Base-by-base conservation (phyloP, 2,329 filamentous ascomycete species). In the Trichophyton equinum region DNA sequence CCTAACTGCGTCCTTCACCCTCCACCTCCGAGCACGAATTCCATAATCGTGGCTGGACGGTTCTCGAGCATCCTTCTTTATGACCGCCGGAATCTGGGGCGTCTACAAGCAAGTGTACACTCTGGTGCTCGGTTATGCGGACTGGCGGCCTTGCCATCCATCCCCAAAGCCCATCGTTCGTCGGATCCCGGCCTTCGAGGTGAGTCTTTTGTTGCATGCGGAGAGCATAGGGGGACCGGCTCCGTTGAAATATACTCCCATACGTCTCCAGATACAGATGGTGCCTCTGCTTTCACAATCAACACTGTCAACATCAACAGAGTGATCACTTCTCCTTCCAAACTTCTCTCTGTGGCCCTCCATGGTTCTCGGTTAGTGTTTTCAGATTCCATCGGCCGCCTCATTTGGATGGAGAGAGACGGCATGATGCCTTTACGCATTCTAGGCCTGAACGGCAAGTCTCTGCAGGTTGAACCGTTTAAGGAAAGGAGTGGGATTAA, bases 331-430 rank as follows among this genome's bases (percentile, higher is more conserved):
- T 88, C 88, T 0, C 80, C 82, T 47, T 88, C 89, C 7, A 94
- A 94, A 68, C 78, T 97, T 1, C 78, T 97, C 11, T 89, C 88
- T 0, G 87, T 94, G 0, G 83, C 85, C 3, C 85, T 85, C 15
- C 92, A 97, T 65, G 92, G 92, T 3, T 87, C 86, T 6, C 82
- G 88, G 3, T 81, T 96, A 36, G 89, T 90, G 18, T 88, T 88
- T 65, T 89, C 89, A 1, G 92, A 97, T 68, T 88, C 88, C 0
- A 84, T 89, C 25, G 92, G 92, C 0, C 84, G 86, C 58, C 73
- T 97, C 64, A 92, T 90, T 71, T 97, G 92, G 91, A 84, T 95
- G 51, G 92, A 97, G 73, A 81, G 91, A 40, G 90, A 96, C 68
- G 91, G 88, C 0, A 76, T 74, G 42, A 77, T 77, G 7, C 74